Evolutionary conservation across 495 filamentous ascomycete species (phyloP).

Genomic region (Glarea lozoyensis): DNA sequence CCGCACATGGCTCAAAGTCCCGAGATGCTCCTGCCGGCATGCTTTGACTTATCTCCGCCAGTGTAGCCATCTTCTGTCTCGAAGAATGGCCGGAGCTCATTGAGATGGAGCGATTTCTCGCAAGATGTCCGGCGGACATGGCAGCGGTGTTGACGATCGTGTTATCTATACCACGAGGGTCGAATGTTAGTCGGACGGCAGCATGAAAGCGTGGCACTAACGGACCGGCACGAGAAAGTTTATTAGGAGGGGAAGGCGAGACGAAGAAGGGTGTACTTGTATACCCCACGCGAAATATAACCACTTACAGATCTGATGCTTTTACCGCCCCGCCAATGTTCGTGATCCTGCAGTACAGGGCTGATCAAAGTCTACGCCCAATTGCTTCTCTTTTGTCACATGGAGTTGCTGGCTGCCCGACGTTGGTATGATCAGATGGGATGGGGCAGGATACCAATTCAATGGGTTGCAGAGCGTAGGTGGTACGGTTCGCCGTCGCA

Average conservation of each 20-base stretch:
- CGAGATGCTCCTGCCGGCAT: slow-evolving; percentile 40
- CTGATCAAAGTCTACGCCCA: slow-evolving; percentile 22
- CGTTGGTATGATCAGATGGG: slow-evolving; percentile 6
- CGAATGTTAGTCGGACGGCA: slow-evolving; percentile 18
- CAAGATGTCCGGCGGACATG: slow-evolving; percentile 40
- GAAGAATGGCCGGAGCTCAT: slow-evolving; percentile 41
- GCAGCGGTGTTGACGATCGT: slow-evolving; percentile 20
- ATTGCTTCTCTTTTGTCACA: slow-evolving; percentile 20
- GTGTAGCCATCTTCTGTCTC: slow-evolving; percentile 25
- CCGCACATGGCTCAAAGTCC: slow-evolving; percentile 74
- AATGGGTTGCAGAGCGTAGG: slow-evolving; percentile 4
- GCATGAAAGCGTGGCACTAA: slow-evolving; percentile 14
- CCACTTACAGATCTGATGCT: slow-evolving; percentile 18
- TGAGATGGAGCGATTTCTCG: slow-evolving; percentile 54
- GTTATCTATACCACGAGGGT: slow-evolving; percentile 14
- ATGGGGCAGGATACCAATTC: slow-evolving; percentile 7
- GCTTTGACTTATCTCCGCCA: slow-evolving; percentile 35
- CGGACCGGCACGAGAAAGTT: slow-evolving; percentile 7
- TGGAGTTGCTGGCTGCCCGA: slow-evolving; percentile 18
- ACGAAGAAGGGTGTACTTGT: slow-evolving; percentile 4
- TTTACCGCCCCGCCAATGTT: slow-evolving; percentile 17
- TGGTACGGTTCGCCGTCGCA: too few relatives aligned
- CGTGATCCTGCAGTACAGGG: slow-evolving; percentile 23
- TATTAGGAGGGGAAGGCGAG: not conserved
- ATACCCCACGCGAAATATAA: not conserved